A percentile compares a stretch with the other conserved stretches of the same genome.
phyloP scores from a whole-genome alignment of 2,329 filamentous ascomycete species.

The Teratosphaeria pseudoeucalypti region DNA sequence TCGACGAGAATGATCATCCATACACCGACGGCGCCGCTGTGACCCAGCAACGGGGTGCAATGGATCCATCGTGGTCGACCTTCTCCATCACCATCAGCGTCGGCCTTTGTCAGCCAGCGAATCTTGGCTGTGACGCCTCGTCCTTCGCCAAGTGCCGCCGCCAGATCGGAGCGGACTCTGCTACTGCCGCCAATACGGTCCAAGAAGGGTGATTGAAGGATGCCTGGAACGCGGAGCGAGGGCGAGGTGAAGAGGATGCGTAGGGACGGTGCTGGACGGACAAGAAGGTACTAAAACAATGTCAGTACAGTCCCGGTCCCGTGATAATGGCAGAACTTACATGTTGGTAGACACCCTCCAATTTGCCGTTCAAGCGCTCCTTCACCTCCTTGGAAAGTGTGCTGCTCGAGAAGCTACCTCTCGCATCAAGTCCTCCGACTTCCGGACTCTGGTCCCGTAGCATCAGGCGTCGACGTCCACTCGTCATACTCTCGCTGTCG shows the following conservation, averaged over 20 bases:
- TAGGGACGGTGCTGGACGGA: slow-evolving; percentile 38
- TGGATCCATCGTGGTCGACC: slow-evolving; percentile 66
- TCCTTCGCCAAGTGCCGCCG: slow-evolving; percentile 54
- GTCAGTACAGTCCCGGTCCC: not conserved
- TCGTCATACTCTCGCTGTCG: slow-evolving; percentile 26
- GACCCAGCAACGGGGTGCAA: slow-evolving; percentile 60
- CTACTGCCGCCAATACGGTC: slow-evolving; percentile 40
- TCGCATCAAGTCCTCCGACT: slow-evolving; percentile 11
- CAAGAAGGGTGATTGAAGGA: slow-evolving; percentile 39
- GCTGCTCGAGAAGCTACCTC: slow-evolving; percentile 6
- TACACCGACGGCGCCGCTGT: slow-evolving; percentile 58
- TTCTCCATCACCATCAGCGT: slow-evolving; percentile 33
- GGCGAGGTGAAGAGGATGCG: slow-evolving; percentile 42
- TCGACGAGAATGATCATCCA: slow-evolving; percentile 72
- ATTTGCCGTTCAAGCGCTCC: slow-evolving; percentile 29
- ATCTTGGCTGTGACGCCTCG: slow-evolving; percentile 66
- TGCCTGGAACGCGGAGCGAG: slow-evolving; percentile 39
- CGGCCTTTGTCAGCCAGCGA: slow-evolving; percentile 50
- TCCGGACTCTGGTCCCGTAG: slow-evolving; percentile 38
- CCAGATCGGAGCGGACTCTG: slow-evolving; percentile 44
- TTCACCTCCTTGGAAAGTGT: slow-evolving; percentile 7
- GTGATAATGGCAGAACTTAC: slow-evolving; percentile 30
- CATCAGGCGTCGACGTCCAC: slow-evolving; percentile 35
- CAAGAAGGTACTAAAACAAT: slow-evolving; percentile 33
- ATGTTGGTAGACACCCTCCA: slow-evolving; percentile 47